Evolutionary conservation across 2,329 filamentous ascomycete species (phyloP).

Genomic region (Anthostomella pinea): DNA sequence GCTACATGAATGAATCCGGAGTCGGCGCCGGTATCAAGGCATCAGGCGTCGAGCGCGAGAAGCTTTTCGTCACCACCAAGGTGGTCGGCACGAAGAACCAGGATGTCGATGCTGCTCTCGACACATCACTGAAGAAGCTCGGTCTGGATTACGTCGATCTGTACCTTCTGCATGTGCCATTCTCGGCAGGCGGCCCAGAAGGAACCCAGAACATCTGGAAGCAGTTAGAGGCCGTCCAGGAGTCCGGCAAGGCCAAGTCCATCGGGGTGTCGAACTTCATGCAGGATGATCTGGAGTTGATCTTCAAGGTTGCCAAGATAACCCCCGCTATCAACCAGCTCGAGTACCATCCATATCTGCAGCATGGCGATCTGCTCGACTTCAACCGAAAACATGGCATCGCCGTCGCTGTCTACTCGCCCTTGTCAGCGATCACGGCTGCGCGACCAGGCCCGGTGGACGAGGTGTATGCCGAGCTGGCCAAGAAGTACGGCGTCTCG

Average conservation of each 20-base stretch:
- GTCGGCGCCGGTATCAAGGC: slow-evolving; percentile 68
- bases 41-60: slow-evolving; percentile 57
- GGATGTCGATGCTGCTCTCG: slow-evolving; percentile 47
- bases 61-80: slow-evolving; percentile 66
- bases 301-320: slow-evolving; percentile 57
- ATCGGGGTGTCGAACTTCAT: slow-evolving; percentile 76
- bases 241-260: slow-evolving; percentile 59
- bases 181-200: slow-evolving; percentile 43
- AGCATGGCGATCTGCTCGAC: slow-evolving; percentile 55
- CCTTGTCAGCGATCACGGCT: slow-evolving; percentile 41
- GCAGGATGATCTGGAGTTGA: slow-evolving; percentile 48
- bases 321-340: slow-evolving; percentile 72
- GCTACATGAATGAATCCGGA: slow-evolving; percentile 62
- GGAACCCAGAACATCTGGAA: slow-evolving; percentile 58
- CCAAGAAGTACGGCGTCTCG: slow-evolving; percentile 54
- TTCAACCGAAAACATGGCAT: slow-evolving; percentile 57
- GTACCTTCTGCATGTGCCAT: slow-evolving; percentile 60
- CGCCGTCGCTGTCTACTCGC: slow-evolving; percentile 49
- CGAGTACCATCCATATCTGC: slow-evolving; percentile 71
- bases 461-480: slow-evolving; percentile 44
- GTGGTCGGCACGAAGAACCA: slow-evolving; percentile 39
- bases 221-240: slow-evolving; percentile 61
- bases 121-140: slow-evolving; percentile 59
- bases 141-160: slow-evolving; percentile 68
- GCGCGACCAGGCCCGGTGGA: slow-evolving; percentile 52